Percentiles rank a stretch among this genome's conserved stretches.
phyloP scores from a whole-genome alignment of 495 filamentous ascomycete genomes.

The Filosporella fistucella region DNA sequence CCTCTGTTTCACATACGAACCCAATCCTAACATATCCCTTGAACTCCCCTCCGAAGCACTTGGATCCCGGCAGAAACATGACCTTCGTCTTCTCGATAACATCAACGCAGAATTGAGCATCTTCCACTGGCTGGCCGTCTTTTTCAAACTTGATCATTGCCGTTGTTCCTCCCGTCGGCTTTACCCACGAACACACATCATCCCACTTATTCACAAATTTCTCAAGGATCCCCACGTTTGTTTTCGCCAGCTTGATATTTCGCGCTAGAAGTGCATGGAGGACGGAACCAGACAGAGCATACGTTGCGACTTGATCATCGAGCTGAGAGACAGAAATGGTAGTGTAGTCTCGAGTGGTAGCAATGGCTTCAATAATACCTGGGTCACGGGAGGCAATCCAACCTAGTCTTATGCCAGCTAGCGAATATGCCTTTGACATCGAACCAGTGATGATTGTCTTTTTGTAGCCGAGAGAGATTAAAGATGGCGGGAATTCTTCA shows the following conservation, averaged over 20 bases:
- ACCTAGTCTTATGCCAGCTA: constrained; percentile 78
- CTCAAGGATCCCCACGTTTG: constrained; percentile 64
- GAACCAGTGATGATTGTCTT: constrained; percentile 73
- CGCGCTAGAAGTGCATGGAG: constrained; percentile 63
- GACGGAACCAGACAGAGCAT: constrained; percentile 59
- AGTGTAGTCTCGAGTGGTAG: constrained; percentile 72
- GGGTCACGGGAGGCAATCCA: constrained; percentile 72
- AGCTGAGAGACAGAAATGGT: constrained; percentile 81
- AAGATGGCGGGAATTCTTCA: constrained; percentile 58
- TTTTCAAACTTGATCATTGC: constrained; percentile 70
- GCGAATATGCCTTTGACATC: constrained; percentile 80
- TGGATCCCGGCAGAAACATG: constrained; percentile 72
- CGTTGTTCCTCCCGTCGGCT: constrained; percentile 78
- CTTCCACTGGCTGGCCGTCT: constrained; percentile 64
- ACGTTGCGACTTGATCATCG: constrained; percentile 75
- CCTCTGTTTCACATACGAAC: constrained; percentile 67
- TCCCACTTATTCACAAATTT: constrained; percentile 62
- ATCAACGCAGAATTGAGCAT: constrained; percentile 65
- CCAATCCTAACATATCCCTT: constrained; percentile 76
- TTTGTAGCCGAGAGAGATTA: constrained; percentile 67
- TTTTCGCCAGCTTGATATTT: constrained; percentile 67
- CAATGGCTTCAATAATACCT: constrained; percentile 60
- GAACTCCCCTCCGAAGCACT: constrained; percentile 73
- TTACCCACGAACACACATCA: constrained; percentile 62
- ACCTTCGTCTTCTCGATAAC: constrained; percentile 68